Percentiles rank a stretch among this genome's conserved stretches.
These are phyloP conservation scores for Ceratobasidium sp. DNA, from an alignment of 1,284 basidiomycete genomes.

Conservation along the genomic window DNA sequence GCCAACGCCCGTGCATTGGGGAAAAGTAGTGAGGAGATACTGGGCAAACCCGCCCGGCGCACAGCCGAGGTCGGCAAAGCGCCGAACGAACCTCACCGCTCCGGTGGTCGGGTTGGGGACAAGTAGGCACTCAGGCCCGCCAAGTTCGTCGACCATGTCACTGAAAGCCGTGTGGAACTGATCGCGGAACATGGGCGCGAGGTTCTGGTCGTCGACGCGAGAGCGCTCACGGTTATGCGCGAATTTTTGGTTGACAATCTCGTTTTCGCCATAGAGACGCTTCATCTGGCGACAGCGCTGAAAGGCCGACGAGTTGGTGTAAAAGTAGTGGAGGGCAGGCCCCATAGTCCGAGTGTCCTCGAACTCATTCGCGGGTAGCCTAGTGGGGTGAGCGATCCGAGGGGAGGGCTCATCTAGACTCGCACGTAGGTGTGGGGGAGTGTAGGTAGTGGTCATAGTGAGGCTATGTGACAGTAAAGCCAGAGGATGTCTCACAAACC, in stretches of 20 bases:
- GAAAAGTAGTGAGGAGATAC: slow-evolving; percentile 26
- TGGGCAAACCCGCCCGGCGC: slow-evolving; percentile 27
- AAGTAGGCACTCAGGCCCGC: slow-evolving; percentile 25
- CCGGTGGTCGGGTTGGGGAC: slow-evolving; percentile 15
- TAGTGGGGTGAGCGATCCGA: background rate
- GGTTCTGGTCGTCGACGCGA: slow-evolving; percentile 14
- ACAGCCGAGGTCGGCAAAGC: slow-evolving; percentile 26
- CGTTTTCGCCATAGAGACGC: slow-evolving; percentile 31
- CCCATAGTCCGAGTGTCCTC: slow-evolving; percentile 35
- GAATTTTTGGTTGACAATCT: slow-evolving; percentile 30
- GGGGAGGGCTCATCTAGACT: slow-evolving; percentile 2
- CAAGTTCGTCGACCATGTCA: slow-evolving; percentile 32
- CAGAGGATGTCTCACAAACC: background rate
- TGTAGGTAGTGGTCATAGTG: slow-evolving; percentile 13
- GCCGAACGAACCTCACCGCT: slow-evolving; percentile 12
- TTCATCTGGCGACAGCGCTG: slow-evolving; percentile 32
- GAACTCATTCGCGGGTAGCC: slow-evolving; percentile 18
- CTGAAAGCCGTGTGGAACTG: slow-evolving; percentile 20
- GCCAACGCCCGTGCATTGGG: slow-evolving; percentile 29
- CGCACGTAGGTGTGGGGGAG: slow-evolving; percentile 29
- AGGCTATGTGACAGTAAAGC: background rate
- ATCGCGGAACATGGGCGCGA: slow-evolving; percentile 34
- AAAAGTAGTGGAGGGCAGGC: slow-evolving; percentile 28
- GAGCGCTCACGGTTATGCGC: slow-evolving; percentile 32
- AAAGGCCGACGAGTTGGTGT: slow-evolving; percentile 22